Percentiles rank a stretch among this genome's conserved stretches.
These are phyloP conservation scores for Moniliophthora roreri DNA, from an alignment of 1,284 basidiomycete genomes.

Conservation along the genomic window DNA sequence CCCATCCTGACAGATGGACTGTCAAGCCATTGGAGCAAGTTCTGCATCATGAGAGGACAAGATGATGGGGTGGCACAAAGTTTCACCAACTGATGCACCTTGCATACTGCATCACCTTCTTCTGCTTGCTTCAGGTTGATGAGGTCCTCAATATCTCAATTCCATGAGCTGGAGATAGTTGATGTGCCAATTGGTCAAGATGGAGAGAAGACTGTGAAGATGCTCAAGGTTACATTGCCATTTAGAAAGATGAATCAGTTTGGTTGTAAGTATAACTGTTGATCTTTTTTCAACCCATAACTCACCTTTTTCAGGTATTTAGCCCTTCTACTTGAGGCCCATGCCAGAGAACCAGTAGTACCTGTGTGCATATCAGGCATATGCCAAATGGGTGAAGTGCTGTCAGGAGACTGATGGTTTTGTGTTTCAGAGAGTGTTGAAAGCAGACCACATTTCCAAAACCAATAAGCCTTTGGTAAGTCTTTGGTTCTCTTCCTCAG, in stretches of 20 bases:
- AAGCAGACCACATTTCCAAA: constrained; percentile 8
- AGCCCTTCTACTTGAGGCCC: constrained; percentile 21
- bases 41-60: too few relatives aligned
- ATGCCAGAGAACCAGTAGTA: constrained; percentile 14
- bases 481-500: not conserved
- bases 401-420: constrained; percentile 15
- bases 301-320: constrained; percentile 16
- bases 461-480: not conserved
- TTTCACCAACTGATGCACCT: constrained; percentile 23
- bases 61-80: too few relatives aligned
- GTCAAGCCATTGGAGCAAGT: too few relatives aligned
- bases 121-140: constrained; percentile 31
- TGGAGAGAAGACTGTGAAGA: constrained; percentile 12
- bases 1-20: constrained; percentile 17
- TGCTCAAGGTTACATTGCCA: too few relatives aligned
- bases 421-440: constrained; percentile 20
- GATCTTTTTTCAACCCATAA: not conserved
- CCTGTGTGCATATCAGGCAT: constrained; percentile 21
- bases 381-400: constrained; percentile 17
- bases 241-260: constrained; percentile 29
- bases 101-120: constrained; percentile 27
- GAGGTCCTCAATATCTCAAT: constrained; percentile 30
- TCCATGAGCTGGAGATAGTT: constrained; percentile 21
- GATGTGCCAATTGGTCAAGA: constrained; percentile 14
- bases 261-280: constrained; percentile 15